These are phyloP conservation scores for Pseudonitzschia delicatissima DNA, from an alignment of 108 stramenopile genomes.

Conservation along the genomic window DNA sequence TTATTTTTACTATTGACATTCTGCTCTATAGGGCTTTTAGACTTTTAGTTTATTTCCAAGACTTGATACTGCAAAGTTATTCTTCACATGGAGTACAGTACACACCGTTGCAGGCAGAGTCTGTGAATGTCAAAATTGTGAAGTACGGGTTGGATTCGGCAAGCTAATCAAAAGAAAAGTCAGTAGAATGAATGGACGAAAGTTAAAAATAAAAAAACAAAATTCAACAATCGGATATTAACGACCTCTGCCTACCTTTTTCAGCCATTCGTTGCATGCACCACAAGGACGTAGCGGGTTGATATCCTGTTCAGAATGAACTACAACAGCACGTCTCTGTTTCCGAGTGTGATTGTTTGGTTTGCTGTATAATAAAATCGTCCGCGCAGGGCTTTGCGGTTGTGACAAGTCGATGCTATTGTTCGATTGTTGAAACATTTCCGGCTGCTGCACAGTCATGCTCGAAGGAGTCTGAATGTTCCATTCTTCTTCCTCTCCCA, in stretches of 20 bases:
- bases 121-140: constrained; percentile 92
- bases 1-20: no score
- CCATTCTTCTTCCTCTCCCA: constrained; percentile 14
- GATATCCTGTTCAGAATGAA: constrained; percentile 53
- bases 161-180: constrained; percentile 19
- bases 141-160: constrained; percentile 95
- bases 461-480: constrained; percentile 1
- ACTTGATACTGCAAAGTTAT: background rate
- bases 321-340: constrained; percentile 18
- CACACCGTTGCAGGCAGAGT: constrained; percentile 82
- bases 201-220: background rate
- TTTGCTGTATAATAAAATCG: constrained; percentile 4
- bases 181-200: background rate
- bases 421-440: background rate
- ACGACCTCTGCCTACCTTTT: constrained; percentile 59
- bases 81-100: constrained; percentile 79
- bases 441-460: background rate
- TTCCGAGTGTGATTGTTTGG: background rate
- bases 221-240: background rate
- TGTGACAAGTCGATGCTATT: background rate
- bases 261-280: constrained; percentile 96
- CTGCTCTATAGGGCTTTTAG: no score
- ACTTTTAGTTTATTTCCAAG: no score
- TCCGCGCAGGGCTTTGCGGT: background rate
- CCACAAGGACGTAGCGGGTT: constrained; percentile 96